Base-by-base conservation (phyloP, 148 eudicot species). In the Selenicereus undatus region DNA sequence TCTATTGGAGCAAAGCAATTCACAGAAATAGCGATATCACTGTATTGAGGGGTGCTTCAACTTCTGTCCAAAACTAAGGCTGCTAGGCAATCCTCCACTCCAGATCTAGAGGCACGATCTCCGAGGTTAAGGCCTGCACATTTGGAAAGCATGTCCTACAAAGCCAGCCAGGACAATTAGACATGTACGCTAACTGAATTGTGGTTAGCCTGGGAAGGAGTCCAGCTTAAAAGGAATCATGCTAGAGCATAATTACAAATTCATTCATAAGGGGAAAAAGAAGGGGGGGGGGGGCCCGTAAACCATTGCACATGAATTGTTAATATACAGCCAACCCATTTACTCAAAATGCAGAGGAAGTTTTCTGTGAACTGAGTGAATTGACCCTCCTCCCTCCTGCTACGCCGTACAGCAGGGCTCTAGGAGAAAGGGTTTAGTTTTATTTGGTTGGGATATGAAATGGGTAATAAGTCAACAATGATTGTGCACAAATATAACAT, bases 111-210 rank as follows among this genome's bases (percentile, higher is more conserved):
- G 78, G 81, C 58, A 66, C 54, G 72, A 66, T 81, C 84, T 71
- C 54, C 79, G 27, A 84, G 68, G 74, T 81, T 81, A 48, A 84
- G 86, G 52, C 68, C 86, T 26, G 84, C 86, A 75, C 84, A 84
- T 56, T 84, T 84, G 3, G 84, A 84, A 42, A 84, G 79, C 79
- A 84, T 32, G 27, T 84, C 86, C 86, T 84, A 32, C 52, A 74
- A 39, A 66, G 39, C 48, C 30, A 76, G 43, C 26, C 79, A 81
- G 76, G 69, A 66, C 39, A 32, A 65, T 64, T 32, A 75, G 50
- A 50, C 1, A 48, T 10, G 32, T 32, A 32, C 32, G 1, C 32
- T 32, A 32, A 32, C 32, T 32, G 32, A 32, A 32, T 32, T 32
- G 32, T 2, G 32, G 32, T 32, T 32, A 45, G 50, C 11, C 50